Evolutionary conservation across 441 rosid species (phyloP).

Genomic region (Raphanus hybrid): DNA sequence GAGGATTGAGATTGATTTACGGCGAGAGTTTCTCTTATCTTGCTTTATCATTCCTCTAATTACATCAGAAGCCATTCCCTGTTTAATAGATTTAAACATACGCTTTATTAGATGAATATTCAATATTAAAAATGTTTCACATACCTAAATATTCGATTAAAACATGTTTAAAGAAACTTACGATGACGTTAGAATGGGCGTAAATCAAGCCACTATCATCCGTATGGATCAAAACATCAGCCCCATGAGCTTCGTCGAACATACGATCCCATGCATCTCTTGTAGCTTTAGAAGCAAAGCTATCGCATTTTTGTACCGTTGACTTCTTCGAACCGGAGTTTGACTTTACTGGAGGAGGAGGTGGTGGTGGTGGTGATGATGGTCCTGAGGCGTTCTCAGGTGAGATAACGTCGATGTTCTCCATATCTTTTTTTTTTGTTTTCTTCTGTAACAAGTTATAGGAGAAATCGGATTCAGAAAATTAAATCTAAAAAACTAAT

Average conservation of each 20-base stretch:
- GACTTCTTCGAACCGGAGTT: constrained; percentile 24
- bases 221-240: constrained; percentile 68
- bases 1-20: constrained; percentile 57
- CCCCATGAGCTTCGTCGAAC: constrained; percentile 73
- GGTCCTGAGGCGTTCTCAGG: constrained; percentile 18
- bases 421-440: constrained; percentile 36
- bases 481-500: neutral
- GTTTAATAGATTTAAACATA: constrained; percentile 11
- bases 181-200: constrained; percentile 81
- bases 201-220: constrained; percentile 56
- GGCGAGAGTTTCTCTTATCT: constrained; percentile 49
- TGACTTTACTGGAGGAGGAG: constrained; percentile 43
- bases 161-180: constrained; percentile 45
- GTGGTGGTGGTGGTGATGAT: constrained; percentile 53
- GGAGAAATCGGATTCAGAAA: constrained; percentile 23
- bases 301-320: constrained; percentile 29
- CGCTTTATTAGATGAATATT: neutral
- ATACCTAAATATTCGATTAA: neutral
- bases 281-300: constrained; percentile 48
- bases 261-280: constrained; percentile 76
- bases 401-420: constrained; percentile 35
- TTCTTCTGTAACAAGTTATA: constrained; percentile 34
- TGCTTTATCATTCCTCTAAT: constrained; percentile 74
- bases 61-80: constrained; percentile 91
- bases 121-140: neutral